These are phyloP conservation scores for Apophysomyces trapeziformis DNA, from an alignment of 371 early-diverging fungal genomes.

Conservation along the genomic window DNA sequence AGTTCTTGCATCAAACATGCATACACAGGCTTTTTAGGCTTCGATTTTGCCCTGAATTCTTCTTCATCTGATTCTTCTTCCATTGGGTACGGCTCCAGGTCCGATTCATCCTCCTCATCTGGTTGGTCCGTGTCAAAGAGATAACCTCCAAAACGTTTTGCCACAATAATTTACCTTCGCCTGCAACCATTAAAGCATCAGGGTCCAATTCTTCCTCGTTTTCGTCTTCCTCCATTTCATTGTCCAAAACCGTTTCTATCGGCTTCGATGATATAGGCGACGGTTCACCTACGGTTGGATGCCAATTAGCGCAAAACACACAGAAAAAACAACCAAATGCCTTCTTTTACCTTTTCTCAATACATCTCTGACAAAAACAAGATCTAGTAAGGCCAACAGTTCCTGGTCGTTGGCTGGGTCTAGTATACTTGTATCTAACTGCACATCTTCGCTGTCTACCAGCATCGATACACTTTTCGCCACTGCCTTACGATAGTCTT, in stretches of 20 bases:
- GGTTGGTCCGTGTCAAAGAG: not conserved
- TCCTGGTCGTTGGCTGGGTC: slow-evolving; percentile 19
- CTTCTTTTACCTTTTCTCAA: slow-evolving; percentile 9
- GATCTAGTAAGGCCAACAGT: slow-evolving; percentile 22
- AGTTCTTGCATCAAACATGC: not conserved
- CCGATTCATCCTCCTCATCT: slow-evolving; percentile 36
- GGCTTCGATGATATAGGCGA: not conserved
- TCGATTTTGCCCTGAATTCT: slow-evolving; percentile 17
- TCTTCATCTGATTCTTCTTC: slow-evolving; percentile 57
- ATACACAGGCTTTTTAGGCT: slow-evolving; percentile 38
- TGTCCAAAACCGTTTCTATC: not conserved
- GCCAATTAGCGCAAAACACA: not conserved
- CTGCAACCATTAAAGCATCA: slow-evolving; percentile 27
- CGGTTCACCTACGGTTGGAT: not conserved
- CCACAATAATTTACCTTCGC: slow-evolving; percentile 15
- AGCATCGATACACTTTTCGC: slow-evolving; percentile 38
- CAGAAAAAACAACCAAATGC: not conserved
- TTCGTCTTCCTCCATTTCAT: slow-evolving; percentile 14
- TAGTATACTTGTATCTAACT: slow-evolving; percentile 36
- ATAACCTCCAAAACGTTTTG: slow-evolving; percentile 7
- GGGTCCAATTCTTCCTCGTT: slow-evolving; percentile 46
- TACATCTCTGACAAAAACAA: slow-evolving; percentile 26
- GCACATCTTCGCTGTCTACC: slow-evolving; percentile 27
- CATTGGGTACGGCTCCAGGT: slow-evolving; percentile 54
- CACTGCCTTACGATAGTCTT: slow-evolving; percentile 20